Base-by-base conservation (phyloP, 2,329 filamentous ascomycete species). In the Cladophialophora exuberans region DNA sequence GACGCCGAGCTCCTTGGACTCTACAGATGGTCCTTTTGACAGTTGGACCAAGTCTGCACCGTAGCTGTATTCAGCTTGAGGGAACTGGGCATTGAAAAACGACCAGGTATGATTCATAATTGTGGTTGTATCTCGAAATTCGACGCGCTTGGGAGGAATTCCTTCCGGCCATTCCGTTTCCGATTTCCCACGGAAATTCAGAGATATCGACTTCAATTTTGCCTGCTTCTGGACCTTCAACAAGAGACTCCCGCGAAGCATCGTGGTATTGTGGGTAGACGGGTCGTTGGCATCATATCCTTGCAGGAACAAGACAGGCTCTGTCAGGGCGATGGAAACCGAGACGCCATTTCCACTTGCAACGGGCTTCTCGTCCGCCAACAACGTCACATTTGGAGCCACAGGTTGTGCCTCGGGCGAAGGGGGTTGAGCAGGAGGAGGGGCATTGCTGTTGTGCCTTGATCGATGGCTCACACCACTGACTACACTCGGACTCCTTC, bases 101-200 rank as follows among this genome's bases (percentile, higher is more conserved):
- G 88, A 93, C 73, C 90, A 85, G 15, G 85, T 93, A 67, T 97
- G 92, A 35, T 89, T 93, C 72, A 95, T 87, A 56, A 97, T 80
- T 3, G 86, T 89, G 63, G 94, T 88, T 60, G 90, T 88, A 68
- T 97, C 91, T 65, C 84, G 87, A 49, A 90, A 85, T 35, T 96
- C 89, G 1, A 87, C 81, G 71, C 96, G 96, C 54, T 87, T 81
- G 0, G 92, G 91, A 2, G 94, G 93, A 25, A 97, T 94, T 82
- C 84, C 90, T 76, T 97, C 94, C 13, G 94, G 93, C 94, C 94
- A 99, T 68, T 96, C 91, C 1, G 94, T 97, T 61, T 88, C 83
- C 2, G 91, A 90, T 68, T 85, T 87, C 25, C 93, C 94, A 35
- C 86, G 83, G 64, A 99, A 89, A 65, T 89, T 93, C 48, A 99